A percentile compares a stretch with the other conserved stretches of the same genome.
These are phyloP conservation scores for Vigna nakashimae DNA, from an alignment of 306 rosid genomes.

Conservation along the genomic window DNA sequence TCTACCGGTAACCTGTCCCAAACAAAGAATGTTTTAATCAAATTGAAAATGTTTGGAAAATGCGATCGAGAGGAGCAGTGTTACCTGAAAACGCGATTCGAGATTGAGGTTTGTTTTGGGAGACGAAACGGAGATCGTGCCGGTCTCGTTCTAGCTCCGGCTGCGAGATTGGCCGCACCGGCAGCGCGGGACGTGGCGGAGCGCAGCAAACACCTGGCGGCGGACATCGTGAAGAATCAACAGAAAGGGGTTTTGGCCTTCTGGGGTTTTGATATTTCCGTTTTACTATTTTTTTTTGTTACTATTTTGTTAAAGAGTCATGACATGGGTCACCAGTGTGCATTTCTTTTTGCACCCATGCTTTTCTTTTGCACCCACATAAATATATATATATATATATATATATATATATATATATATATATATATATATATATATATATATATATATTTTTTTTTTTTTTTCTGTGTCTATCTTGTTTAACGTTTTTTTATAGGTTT, in stretches of 20 bases:
- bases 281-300: background rate
- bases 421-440: too few relatives aligned
- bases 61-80: background rate
- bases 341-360: too few relatives aligned
- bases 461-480: too few relatives aligned
- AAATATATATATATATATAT: too few relatives aligned
- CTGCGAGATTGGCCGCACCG: conserved; percentile 47
- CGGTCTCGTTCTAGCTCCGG: conserved; percentile 56
- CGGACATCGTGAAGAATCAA: conserved; percentile 55
- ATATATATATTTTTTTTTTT: too few relatives aligned
- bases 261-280: conserved; percentile 24
- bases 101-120: conserved; percentile 62
- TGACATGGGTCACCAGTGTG: conserved; percentile 10
- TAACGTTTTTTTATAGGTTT: too few relatives aligned
- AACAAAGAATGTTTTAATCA: background rate
- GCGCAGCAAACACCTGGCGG: conserved; percentile 85
- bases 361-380: too few relatives aligned
- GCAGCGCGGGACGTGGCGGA: conserved; percentile 61
- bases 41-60: conserved; percentile 9
- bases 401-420: too few relatives aligned
- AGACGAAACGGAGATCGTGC: conserved; percentile 54
- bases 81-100: conserved; percentile 76
- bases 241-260: conserved; percentile 23
- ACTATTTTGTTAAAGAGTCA: background rate
- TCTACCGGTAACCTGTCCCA: conserved; percentile 72